These are phyloP conservation scores for Discostella stelligeroides DNA, from an alignment of 108 stramenopile species.

Conservation along the genomic window DNA sequence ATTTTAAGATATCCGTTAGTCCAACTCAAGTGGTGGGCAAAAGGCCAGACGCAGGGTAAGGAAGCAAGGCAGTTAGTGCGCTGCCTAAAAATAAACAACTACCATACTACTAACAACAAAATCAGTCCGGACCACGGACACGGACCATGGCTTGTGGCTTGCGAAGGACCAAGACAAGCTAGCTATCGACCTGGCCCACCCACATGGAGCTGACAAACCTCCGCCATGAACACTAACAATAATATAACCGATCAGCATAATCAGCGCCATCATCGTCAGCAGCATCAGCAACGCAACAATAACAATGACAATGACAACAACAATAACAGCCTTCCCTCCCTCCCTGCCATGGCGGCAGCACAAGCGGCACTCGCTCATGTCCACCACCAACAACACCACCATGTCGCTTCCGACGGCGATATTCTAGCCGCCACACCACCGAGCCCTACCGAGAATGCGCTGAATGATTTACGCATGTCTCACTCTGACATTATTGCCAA, in stretches of 20 bases:
- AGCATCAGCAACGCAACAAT: not conserved
- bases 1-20: too few relatives aligned
- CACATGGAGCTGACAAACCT: too few relatives aligned
- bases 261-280: not conserved
- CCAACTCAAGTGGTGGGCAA: too few relatives aligned
- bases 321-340: not conserved
- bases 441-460: not conserved
- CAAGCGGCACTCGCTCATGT: conserved; percentile 16
- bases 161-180: too few relatives aligned
- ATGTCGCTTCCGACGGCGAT: conserved; percentile 8
- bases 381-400: not conserved
- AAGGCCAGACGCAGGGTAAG: too few relatives aligned
- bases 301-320: not conserved
- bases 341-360: conserved; percentile 19
- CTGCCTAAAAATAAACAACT: too few relatives aligned
- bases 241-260: not conserved
- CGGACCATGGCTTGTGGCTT: too few relatives aligned
- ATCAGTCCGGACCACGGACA: too few relatives aligned
- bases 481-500: conserved; percentile 31
- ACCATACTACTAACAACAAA: too few relatives aligned
- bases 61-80: too few relatives aligned
- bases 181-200: too few relatives aligned
- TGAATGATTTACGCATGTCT: not conserved
- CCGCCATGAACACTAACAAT: not conserved
- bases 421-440: not conserved